Base-by-base conservation (phyloP, 768 basidiomycete species). In the Psilocybe cyanescens region DNA sequence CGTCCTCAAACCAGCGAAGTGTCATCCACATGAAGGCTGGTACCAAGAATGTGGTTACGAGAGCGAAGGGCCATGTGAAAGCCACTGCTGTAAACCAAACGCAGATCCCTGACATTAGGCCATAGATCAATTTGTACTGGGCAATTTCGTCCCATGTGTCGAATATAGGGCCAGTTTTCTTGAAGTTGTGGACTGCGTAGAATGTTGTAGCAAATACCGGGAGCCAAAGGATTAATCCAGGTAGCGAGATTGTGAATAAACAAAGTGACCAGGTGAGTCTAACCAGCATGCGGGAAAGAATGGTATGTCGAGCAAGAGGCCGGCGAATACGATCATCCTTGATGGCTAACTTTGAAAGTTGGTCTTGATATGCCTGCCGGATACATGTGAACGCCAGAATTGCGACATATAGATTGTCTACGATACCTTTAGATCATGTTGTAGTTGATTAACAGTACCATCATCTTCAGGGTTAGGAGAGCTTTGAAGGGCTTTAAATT, bases 61-160 rank as follows among this genome's bases (percentile, higher is more conserved):
- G 69, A 7, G 86, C 81, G 63, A 90, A 72, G 2, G 87, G 90
- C 67, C 90, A 78, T 0, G 91, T 92, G 45, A 88, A 37, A 37
- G 87, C 37, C 30, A 86, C 75, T 11, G 83, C 74, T 16, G 72
- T 61, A 35, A 80, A 56, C 86, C 91, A 94, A 31, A 94, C 91
- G 55, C 81, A 76, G 3, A 91, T 61, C 1, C 92, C 92, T 0
- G 92, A 88, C 8, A 87, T 67, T 35, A 95, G 81, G 8, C 94
- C 94, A 67, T 92, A 93, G 19, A 89, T 85, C 56, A 95, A 86
- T 72, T 94, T 95, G 74, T 92, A 91, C 70, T 95, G 91, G 9
- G 93, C 91, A 64, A 95, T 92, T 71, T 95, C 93, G 68, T 95
- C 94, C 83, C 86, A 94, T 0, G 91, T 94, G 69, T 95, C 91